Conservation (phyloP, 768 basidiomycete species). For the Fistulinella prunicolor region DNA sequence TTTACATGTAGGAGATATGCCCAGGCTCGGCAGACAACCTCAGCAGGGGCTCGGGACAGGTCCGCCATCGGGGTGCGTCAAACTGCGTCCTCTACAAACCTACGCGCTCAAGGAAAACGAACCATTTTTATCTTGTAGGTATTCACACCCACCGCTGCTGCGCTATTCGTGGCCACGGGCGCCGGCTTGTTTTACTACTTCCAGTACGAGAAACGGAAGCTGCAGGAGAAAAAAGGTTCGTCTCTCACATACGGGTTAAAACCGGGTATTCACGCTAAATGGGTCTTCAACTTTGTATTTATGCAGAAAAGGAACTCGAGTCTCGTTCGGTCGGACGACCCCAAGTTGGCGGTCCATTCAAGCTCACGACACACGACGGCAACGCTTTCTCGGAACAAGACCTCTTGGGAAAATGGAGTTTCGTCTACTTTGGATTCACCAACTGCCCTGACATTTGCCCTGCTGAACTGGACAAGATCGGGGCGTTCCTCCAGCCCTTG, state of each 20-base stretch:
- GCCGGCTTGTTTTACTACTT: constrained; percentile 86
- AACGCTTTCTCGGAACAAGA: constrained; percentile 78
- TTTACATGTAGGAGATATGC: constrained; percentile 16
- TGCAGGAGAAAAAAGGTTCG: constrained; percentile 75
- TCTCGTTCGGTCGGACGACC: constrained; percentile 79
- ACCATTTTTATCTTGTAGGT: constrained; percentile 49
- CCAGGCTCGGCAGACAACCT: constrained; percentile 16
- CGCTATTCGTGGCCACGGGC: constrained; percentile 80
- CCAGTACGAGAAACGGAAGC: constrained; percentile 75
- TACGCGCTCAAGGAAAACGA: neutral
- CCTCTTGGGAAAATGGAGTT: constrained; percentile 85
- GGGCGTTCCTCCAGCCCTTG: constrained; percentile 64
- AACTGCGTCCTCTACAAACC: neutral
- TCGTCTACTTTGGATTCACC: constrained; percentile 97
- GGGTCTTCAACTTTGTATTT: no score
- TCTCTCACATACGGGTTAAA: no score
- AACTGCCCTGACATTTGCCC: constrained; percentile 99
- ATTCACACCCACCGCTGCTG: constrained; percentile 87
- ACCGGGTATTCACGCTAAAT: no score
- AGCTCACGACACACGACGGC: constrained; percentile 62
- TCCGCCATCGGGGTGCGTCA: constrained; percentile 34
- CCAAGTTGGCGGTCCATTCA: constrained; percentile 89
- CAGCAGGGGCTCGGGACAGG: constrained; percentile 31
- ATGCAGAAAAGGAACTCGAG: constrained; percentile 68
- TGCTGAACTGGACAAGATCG: constrained; percentile 95